These are phyloP conservation scores for Neurospora sp. DNA, from an alignment of 495 filamentous ascomycete species.

Conservation along the genomic window DNA sequence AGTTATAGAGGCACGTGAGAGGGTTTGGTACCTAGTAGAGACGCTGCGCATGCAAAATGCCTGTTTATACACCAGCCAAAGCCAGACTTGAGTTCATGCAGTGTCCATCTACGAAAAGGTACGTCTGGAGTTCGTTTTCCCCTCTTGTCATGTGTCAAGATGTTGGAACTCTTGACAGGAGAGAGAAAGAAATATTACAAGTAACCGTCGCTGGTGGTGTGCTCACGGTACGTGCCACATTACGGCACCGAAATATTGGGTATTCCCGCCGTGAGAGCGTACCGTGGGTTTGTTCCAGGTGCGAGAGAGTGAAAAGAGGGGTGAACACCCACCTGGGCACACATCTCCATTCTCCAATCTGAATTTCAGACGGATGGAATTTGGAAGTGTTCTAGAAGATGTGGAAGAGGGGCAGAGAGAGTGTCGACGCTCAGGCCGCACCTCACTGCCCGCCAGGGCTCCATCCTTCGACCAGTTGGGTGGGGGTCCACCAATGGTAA, in stretches of 20 bases:
- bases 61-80: not conserved
- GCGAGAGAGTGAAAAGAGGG: not conserved
- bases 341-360: not conserved
- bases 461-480: not conserved
- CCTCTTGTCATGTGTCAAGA: not conserved
- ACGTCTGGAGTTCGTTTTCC: not conserved
- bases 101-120: not conserved
- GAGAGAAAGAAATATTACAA: not conserved
- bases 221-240: not conserved
- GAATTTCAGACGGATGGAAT: not conserved
- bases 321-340: not conserved
- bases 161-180: not conserved
- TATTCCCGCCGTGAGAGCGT: not conserved
- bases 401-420: not conserved
- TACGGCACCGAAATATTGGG: not conserved
- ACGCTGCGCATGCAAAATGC: not conserved
- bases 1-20: not conserved
- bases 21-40: not conserved
- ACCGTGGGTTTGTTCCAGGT: not conserved
- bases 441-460: not conserved
- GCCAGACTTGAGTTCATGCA: not conserved
- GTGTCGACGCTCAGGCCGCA: not conserved
- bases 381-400: not conserved
- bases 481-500: not conserved
- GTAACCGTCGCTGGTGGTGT: not conserved